Evolutionary conservation across 257 asterid genomes (phyloP).

Genomic region (Nicotiana knightiana): DNA sequence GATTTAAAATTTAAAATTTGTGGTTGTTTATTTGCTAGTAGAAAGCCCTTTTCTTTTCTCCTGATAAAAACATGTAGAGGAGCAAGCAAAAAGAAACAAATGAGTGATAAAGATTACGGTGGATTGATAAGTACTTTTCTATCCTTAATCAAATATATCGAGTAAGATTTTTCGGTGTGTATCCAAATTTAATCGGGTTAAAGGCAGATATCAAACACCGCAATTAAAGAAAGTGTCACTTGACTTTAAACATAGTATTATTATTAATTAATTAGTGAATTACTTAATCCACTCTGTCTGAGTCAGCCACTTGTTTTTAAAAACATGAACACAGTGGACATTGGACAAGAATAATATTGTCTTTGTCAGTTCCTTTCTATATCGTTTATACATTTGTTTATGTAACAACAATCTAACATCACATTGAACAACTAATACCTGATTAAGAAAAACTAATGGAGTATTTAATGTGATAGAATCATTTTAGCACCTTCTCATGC

Average conservation of each 20-base stretch:
- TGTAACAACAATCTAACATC: neutral
- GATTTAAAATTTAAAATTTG: no score
- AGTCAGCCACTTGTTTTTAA: neutral
- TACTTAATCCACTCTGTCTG: neutral
- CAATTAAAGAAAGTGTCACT: neutral
- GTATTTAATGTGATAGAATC: neutral
- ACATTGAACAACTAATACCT: neutral
- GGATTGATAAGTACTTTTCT: rapidly evolving
- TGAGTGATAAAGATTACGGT: no score
- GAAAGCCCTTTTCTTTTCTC: neutral
- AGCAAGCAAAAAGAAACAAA: neutral
- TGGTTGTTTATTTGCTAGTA: no score
- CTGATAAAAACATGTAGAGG: neutral
- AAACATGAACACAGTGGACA: neutral
- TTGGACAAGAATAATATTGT: neutral
- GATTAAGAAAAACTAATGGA: neutral
- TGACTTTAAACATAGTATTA: neutral
- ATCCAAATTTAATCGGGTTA: no score
- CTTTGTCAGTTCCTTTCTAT: neutral
- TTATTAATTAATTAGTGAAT: neutral
- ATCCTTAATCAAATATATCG: no score
- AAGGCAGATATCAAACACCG: no score
- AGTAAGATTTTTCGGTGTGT: rapidly evolving
- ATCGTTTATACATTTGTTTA: neutral
- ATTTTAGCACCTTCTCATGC: neutral